Conservation (phyloP, 1,284 basidiomycete genomes). For the Malassezia obtusa region DNA sequence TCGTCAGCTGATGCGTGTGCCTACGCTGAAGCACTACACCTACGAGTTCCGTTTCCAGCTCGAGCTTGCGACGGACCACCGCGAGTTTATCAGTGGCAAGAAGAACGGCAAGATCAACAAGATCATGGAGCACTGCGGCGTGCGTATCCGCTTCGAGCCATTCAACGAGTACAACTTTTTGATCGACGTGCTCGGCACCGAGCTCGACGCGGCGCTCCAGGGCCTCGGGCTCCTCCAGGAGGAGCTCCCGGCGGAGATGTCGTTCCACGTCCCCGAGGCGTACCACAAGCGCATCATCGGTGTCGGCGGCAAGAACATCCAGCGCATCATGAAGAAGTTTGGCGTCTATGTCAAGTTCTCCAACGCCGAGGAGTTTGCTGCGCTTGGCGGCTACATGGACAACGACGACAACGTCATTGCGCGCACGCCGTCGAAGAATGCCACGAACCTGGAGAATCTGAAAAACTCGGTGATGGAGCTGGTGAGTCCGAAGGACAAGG, state of each 20-base stretch:
- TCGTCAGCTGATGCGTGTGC: conserved; percentile 74
- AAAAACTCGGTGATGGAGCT: conserved; percentile 96
- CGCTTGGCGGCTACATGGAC: conserved; percentile 86
- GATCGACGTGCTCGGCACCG: conserved; percentile 61
- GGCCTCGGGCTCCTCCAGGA: conserved; percentile 85
- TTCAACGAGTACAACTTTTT: conserved; percentile 98
- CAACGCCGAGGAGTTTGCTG: conserved; percentile 93
- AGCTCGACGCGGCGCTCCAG: conserved; percentile 62
- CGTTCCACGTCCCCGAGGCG: conserved; percentile 94
- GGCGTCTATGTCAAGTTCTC: conserved; percentile 99
- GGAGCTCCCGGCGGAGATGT: conserved; percentile 95
- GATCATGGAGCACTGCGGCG: conserved; percentile 55
- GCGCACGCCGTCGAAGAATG: conserved; percentile 93
- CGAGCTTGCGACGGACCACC: conserved; percentile 92
- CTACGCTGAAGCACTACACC: conserved; percentile 85
- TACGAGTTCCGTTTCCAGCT: conserved; percentile 98
- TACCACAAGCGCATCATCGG: conserved; percentile 99
- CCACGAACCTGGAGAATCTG: conserved; percentile 84
- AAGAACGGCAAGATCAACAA: conserved; percentile 53
- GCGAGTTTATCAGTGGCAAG: conserved; percentile 71
- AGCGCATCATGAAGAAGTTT: conserved; percentile 98
- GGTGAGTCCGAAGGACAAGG: conserved; percentile 95
- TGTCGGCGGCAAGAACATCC: conserved; percentile 94
- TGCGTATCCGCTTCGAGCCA: conserved; percentile 98
- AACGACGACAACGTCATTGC: conserved; percentile 98